Conservation (phyloP, 768 basidiomycete species). For the Hericium rajendrae region DNA sequence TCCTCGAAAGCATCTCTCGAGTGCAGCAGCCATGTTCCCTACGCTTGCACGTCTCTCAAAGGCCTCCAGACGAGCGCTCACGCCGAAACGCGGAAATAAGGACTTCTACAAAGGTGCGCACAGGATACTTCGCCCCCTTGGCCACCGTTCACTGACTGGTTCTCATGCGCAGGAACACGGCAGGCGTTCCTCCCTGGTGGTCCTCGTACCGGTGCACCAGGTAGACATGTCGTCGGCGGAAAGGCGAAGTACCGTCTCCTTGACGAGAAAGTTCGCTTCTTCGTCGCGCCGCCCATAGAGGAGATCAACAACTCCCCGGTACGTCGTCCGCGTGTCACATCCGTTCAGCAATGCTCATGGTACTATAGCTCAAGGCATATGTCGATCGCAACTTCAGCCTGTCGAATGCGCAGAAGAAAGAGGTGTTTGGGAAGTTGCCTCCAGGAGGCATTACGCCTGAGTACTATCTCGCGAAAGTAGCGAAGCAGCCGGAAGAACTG, state of each 20-base stretch:
- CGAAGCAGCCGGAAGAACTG: conserved; percentile 7
- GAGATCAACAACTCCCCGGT: conserved; percentile 51
- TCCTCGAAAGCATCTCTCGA: neutral
- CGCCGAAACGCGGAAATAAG: conserved; percentile 85
- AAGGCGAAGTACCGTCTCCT: conserved; percentile 73
- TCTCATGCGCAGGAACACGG: conserved; percentile 49
- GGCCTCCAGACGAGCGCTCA: conserved; percentile 76
- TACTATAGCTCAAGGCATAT: conserved; percentile 57
- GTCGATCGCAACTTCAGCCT: conserved; percentile 40
- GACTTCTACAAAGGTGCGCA: conserved; percentile 90
- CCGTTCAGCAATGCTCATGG: neutral
- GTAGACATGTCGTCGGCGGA: conserved; percentile 70
- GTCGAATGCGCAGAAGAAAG: conserved; percentile 15
- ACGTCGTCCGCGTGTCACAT: conserved; percentile 18
- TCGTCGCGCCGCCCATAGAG: conserved; percentile 67
- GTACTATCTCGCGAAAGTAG: conserved; percentile 22
- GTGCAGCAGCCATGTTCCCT: conserved; percentile 7
- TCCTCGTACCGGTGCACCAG: conserved; percentile 80
- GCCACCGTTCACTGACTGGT: neutral
- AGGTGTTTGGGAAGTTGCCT: conserved; percentile 25
- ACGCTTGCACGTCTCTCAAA: conserved; percentile 53
- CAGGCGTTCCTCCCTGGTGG: conserved; percentile 80
- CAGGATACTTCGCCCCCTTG: neutral
- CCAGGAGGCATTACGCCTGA: conserved; percentile 23
- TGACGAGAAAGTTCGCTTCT: conserved; percentile 77